phyloP scores from a whole-genome alignment of 768 basidiomycete species.

The Pleurotus giganteus region DNA sequence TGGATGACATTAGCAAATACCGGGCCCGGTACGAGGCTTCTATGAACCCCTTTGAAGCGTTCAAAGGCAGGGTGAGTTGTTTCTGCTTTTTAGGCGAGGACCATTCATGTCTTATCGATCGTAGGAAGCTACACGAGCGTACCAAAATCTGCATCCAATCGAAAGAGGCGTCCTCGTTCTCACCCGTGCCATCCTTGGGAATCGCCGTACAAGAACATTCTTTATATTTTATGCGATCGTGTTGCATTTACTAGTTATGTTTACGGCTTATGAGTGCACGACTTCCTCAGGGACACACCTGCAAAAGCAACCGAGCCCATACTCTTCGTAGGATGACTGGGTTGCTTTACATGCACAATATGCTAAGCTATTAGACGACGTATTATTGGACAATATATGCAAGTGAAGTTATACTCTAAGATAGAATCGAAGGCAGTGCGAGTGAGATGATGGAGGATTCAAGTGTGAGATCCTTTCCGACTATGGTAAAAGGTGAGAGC shows the following conservation, averaged over 20 bases:
- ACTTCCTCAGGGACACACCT: slow-evolving; percentile 46
- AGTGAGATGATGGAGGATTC: slow-evolving; percentile 13
- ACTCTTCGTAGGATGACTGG: slow-evolving; percentile 28
- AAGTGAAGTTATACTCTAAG: slow-evolving; percentile 15
- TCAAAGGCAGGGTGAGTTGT: slow-evolving; percentile 83
- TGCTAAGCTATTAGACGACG: slow-evolving; percentile 11
- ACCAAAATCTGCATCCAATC: slow-evolving; percentile 86
- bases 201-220: slow-evolving; percentile 83
- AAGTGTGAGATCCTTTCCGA: slow-evolving; percentile 13
- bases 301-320: slow-evolving; percentile 52
- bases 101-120: slow-evolving; percentile 4
- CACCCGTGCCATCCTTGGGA: slow-evolving; percentile 84
- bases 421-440: slow-evolving; percentile 1
- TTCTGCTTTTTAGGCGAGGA: background rate
- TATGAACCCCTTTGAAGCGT: slow-evolving; percentile 98
- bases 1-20: slow-evolving; percentile 86
- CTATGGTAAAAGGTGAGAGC: slow-evolving; percentile 59
- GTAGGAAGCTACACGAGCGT: slow-evolving; percentile 93
- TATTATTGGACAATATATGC: slow-evolving; percentile 11
- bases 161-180: slow-evolving; percentile 86
- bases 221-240: slow-evolving; percentile 86
- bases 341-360: slow-evolving; percentile 13
- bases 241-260: slow-evolving; percentile 80
- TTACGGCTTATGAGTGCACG: slow-evolving; percentile 74
- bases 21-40: slow-evolving; percentile 91